These are phyloP conservation scores for Colletotrichum destructivum DNA, from an alignment of 2,329 filamentous ascomycete genomes.

Conservation along the genomic window DNA sequence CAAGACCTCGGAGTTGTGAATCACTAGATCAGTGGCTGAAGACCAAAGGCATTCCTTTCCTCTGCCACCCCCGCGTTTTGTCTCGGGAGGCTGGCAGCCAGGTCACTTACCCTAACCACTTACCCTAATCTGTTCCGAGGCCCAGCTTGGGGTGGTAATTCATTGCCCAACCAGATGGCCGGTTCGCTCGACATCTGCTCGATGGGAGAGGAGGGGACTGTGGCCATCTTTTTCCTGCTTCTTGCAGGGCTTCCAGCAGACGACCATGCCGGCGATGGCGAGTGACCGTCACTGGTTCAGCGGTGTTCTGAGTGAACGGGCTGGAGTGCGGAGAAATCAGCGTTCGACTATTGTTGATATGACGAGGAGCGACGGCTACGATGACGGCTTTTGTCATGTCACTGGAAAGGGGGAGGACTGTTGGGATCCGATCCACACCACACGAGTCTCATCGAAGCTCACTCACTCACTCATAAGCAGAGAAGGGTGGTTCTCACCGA, in stretches of 20 bases:
- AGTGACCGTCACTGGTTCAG: background rate
- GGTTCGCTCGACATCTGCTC: background rate
- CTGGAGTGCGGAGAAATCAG: background rate
- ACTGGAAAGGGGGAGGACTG: background rate
- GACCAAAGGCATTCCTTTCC: conserved; percentile 7
- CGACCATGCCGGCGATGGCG: background rate
- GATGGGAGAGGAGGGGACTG: background rate
- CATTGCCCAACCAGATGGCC: background rate
- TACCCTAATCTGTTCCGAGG: background rate
- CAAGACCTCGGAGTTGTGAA: background rate
- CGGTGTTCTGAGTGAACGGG: background rate
- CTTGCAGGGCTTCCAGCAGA: conserved; percentile 24
- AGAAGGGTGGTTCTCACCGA: background rate
- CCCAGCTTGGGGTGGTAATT: background rate
- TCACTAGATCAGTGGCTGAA: background rate
- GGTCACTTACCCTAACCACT: background rate
- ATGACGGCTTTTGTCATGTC: background rate
- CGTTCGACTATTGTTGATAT: background rate
- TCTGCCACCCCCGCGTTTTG: conserved; percentile 3
- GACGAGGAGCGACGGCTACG: background rate
- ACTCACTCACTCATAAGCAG: too few relatives aligned
- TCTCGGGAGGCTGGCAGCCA: background rate
- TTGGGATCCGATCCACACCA: background rate
- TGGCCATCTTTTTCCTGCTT: background rate
- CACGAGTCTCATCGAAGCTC: background rate